Percentiles rank a stretch among this genome's conserved stretches.
Conservation (phyloP, 2,329 filamentous ascomycete genomes). For the Epichloe uncinata region DNA sequence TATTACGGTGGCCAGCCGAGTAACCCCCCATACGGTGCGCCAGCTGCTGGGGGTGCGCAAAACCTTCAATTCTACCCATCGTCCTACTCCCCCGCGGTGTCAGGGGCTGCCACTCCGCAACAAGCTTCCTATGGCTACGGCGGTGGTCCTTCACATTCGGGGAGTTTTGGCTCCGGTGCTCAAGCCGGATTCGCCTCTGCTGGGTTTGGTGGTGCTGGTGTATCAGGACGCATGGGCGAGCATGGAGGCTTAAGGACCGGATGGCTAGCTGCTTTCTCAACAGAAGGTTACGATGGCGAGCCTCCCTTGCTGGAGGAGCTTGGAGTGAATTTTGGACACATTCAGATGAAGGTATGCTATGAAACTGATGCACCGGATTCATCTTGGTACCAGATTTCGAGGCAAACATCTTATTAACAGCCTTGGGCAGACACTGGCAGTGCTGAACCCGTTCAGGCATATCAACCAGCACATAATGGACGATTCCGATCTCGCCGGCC, state of each 20-base stretch:
- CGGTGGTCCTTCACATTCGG: slow-evolving; percentile 28
- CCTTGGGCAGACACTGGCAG: slow-evolving; percentile 65
- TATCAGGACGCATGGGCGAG: slow-evolving; percentile 87
- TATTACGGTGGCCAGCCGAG: slow-evolving; percentile 23
- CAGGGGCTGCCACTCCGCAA: slow-evolving; percentile 52
- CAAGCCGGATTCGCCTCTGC: slow-evolving; percentile 28
- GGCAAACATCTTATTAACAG: background rate
- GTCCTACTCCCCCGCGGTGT: slow-evolving; percentile 54
- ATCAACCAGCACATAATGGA: slow-evolving; percentile 99
- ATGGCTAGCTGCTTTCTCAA: slow-evolving; percentile 92
- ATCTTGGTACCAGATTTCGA: no score
- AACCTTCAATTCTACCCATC: slow-evolving; percentile 98
- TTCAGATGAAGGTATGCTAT: slow-evolving; percentile 66
- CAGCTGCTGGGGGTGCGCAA: slow-evolving; percentile 41
- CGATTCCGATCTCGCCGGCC: slow-evolving; percentile 89
- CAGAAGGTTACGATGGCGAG: slow-evolving; percentile 91
- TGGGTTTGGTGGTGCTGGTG: slow-evolving; percentile 47
- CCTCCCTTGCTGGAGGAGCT: slow-evolving; percentile 87
- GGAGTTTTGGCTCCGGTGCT: slow-evolving; percentile 35
- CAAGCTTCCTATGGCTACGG: slow-evolving; percentile 54
- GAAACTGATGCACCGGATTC: background rate
- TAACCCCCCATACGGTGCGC: slow-evolving; percentile 14
- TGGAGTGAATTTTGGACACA: slow-evolving; percentile 92
- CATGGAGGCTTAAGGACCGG: slow-evolving; percentile 82
- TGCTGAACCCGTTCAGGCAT: slow-evolving; percentile 81